Evolutionary conservation across 208 protist genomes (phyloP).

Genomic region (Trypanosoma brucei): DNA sequence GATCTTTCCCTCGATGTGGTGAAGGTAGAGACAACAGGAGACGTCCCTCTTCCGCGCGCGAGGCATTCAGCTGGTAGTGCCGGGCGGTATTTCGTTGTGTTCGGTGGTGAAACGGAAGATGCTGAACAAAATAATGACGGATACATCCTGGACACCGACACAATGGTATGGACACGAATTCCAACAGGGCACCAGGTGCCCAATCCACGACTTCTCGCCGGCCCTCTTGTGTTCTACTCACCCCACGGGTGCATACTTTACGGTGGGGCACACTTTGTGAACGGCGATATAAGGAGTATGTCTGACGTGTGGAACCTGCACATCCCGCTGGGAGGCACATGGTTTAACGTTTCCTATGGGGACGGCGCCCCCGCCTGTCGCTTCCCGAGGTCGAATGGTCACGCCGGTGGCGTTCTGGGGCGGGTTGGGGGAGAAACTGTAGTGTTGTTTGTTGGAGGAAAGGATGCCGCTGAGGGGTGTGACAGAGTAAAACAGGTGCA

Average conservation of each 20-base stretch:
- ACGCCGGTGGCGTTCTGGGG: slow-evolving; percentile 23
- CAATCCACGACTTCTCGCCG: slow-evolving; percentile 39
- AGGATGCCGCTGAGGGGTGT: slow-evolving; percentile 52
- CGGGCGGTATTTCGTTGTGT: slow-evolving; percentile 33
- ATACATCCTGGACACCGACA: slow-evolving; percentile 31
- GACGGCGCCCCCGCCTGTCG: not conserved
- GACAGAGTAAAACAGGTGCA: slow-evolving; percentile 47
- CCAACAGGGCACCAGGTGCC: slow-evolving; percentile 11
- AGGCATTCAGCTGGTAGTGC: slow-evolving; percentile 42
- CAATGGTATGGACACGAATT: slow-evolving; percentile 38
- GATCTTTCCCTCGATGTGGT: slow-evolving; percentile 12
- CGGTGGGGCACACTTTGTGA: slow-evolving; percentile 58
- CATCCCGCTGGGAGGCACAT: slow-evolving; percentile 14
- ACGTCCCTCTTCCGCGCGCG: slow-evolving; percentile 38
- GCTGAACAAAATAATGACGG: slow-evolving; percentile 47
- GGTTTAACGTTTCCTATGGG: slow-evolving; percentile 8
- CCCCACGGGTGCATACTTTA: slow-evolving; percentile 40
- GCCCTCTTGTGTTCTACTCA: slow-evolving; percentile 41
- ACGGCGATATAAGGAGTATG: slow-evolving; percentile 43
- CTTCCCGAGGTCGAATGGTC: slow-evolving; percentile 37
- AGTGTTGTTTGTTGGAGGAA: slow-evolving; percentile 60
- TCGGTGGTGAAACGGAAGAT: slow-evolving; percentile 56
- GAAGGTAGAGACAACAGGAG: slow-evolving; percentile 28
- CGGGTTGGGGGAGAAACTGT: not conserved
- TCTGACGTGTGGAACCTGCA: slow-evolving; percentile 44